Evolutionary conservation across 768 basidiomycete species (phyloP), one percentile per base, ranked within the genome.

Genomic region (Lentinula raphanica): DNA sequence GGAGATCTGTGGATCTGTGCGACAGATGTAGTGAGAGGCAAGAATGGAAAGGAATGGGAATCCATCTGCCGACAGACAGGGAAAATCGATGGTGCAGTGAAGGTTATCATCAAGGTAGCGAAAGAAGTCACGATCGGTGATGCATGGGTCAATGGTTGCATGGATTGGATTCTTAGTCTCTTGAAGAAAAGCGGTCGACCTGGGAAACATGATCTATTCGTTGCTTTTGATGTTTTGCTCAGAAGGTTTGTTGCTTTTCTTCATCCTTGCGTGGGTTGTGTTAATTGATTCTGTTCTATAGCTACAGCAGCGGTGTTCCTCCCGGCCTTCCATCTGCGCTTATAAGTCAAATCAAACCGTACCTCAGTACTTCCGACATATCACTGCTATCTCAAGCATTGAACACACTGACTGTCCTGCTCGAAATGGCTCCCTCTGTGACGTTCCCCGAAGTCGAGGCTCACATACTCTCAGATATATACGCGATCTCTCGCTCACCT

Each of bases 1-100:
- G 94, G 88, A 1, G 88, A 94, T 67, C 74, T 98, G 8, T 92
- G 97, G 86, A 81, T 92, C 51, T 87, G 86, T 63, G 92, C 94
- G 1, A 86, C 89, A 0, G 91, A 94, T 48, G 71, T 84, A 13
- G 78, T 91, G 35, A 79, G 71, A 62, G 68, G 72, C 1, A 88
- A 87, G 68, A 81, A 81, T 40, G 78, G 83, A 54, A 83, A 81
- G 63, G 91, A 94, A 64, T 94, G 92, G 91, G 88, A 90, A 42
- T 81, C 78, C 25, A 86, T 94, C 53, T 87, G 88, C 65, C 80
- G 87, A 60, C 75, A 78, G 1, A 81, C 82, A 0, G 89, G 88
- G 1, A 84, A 88, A 65, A 84, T 86, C 1, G 85, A 88, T 9
- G 83, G 85, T 31, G 86, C 88, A 19, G 88, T 98, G 50, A 85